Evolutionary conservation across 768 basidiomycete genomes (phyloP).

Genomic region (Collybia sordida): DNA sequence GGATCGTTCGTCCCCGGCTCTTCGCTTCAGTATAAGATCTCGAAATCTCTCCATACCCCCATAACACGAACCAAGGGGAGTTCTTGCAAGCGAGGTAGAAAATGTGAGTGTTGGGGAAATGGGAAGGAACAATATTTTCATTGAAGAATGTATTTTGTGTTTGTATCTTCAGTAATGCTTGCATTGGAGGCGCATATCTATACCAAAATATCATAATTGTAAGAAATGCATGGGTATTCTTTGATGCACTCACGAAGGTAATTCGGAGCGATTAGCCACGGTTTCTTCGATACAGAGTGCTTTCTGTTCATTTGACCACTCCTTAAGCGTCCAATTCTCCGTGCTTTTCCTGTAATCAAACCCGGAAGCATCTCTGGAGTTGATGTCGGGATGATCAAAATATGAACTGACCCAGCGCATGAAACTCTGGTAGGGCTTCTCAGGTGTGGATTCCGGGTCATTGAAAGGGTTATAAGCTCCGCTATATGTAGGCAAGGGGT

Average conservation of each 20-base stretch:
- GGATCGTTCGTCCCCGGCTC: not conserved
- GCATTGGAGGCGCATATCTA: not conserved
- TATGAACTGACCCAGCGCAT: slow-evolving; percentile 28
- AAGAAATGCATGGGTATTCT: too few species aligned
- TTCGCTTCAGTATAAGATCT: not conserved
- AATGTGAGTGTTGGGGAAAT: not conserved
- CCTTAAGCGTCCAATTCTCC: not conserved
- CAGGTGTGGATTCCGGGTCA: slow-evolving; percentile 19
- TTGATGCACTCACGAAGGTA: not conserved
- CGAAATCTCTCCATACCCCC: not conserved
- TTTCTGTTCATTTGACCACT: not conserved
- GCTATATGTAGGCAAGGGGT: slow-evolving; percentile 14
- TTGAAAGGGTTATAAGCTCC: slow-evolving; percentile 15
- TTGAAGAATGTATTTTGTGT: not conserved
- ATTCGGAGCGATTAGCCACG: not conserved
- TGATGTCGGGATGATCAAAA: slow-evolving; percentile 18
- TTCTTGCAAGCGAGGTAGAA: not conserved
- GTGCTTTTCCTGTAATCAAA: not conserved
- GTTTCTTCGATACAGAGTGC: not conserved
- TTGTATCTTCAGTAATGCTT: not conserved
- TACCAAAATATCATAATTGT: too few species aligned
- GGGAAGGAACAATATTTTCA: not conserved
- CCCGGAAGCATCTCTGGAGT: not conserved
- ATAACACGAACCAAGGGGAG: not conserved
- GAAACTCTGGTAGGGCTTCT: slow-evolving; percentile 18